phyloP scores from a whole-genome alignment of 2,329 filamentous ascomycete species.

The Colletotrichum plurivorum region DNA sequence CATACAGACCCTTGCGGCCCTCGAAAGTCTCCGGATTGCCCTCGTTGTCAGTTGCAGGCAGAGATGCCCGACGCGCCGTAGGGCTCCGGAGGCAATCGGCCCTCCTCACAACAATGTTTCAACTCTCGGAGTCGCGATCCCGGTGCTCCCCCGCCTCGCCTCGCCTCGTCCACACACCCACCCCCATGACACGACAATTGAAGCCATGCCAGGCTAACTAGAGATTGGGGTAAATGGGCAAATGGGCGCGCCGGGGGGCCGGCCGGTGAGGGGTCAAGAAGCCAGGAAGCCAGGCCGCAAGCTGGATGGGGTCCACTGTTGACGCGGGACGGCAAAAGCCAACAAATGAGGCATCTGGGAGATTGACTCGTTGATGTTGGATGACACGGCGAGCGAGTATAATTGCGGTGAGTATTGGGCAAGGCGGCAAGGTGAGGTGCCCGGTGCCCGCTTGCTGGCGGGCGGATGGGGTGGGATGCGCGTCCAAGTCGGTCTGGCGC shows the following conservation, averaged over 20 bases:
- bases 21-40: background rate
- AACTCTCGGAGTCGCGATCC: slow-evolving; percentile 24
- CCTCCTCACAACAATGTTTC: slow-evolving; percentile 20
- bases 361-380: background rate
- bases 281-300: background rate
- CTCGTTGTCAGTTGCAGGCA: background rate
- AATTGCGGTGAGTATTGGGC: slow-evolving; percentile 29
- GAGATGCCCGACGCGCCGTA: slow-evolving; percentile 13
- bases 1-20: background rate
- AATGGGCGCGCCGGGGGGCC: slow-evolving; percentile 1
- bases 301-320: slow-evolving; percentile 7
- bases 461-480: background rate
- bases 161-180: slow-evolving; percentile 7
- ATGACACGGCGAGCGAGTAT: slow-evolving; percentile 7
- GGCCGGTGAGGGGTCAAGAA: slow-evolving; percentile 12
- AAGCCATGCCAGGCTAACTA: slow-evolving; percentile 22
- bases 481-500: background rate
- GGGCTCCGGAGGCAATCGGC: slow-evolving; percentile 6
- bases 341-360: background rate
- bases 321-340: slow-evolving; percentile 8
- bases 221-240: slow-evolving; percentile 23
- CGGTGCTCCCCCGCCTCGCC: slow-evolving; percentile 1
- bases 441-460: slow-evolving; percentile 1
- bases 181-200: background rate
- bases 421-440: slow-evolving; percentile 1